Conservation (phyloP, 2,329 filamentous ascomycete species). For the Colletotrichum gigasporum region DNA sequence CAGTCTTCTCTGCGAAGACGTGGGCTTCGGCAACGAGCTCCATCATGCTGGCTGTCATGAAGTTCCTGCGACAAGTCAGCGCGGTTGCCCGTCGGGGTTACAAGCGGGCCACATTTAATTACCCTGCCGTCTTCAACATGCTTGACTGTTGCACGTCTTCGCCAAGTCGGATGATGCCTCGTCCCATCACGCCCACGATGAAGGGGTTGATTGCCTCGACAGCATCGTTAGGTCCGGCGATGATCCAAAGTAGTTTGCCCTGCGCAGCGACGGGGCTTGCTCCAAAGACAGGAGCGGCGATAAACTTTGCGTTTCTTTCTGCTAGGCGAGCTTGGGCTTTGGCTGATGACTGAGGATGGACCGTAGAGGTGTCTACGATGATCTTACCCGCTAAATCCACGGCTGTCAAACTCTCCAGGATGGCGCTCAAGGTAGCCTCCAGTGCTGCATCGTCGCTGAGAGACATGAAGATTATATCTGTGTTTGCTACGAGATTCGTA, state of each 20-base stretch:
- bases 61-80: slow-evolving; percentile 53
- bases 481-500: slow-evolving; percentile 38
- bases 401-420: slow-evolving; percentile 35
- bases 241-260: slow-evolving; percentile 55
- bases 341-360: slow-evolving; percentile 54
- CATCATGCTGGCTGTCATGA: slow-evolving; percentile 59
- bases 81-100: no score
- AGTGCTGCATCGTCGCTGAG: slow-evolving; percentile 55
- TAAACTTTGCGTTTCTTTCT: slow-evolving; percentile 44
- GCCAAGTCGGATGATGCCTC: slow-evolving; percentile 53
- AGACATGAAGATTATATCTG: slow-evolving; percentile 49
- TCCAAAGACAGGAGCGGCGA: slow-evolving; percentile 60
- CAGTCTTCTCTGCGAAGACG: slow-evolving; percentile 56
- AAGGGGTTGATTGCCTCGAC: slow-evolving; percentile 47
- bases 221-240: slow-evolving; percentile 50
- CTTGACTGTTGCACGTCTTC: slow-evolving; percentile 52
- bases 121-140: slow-evolving; percentile 59
- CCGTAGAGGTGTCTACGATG: slow-evolving; percentile 59
- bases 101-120: slow-evolving; percentile 18
- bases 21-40: slow-evolving; percentile 59
- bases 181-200: slow-evolving; percentile 51
- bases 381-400: slow-evolving; percentile 46
- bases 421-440: slow-evolving; percentile 41
- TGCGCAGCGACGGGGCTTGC: slow-evolving; percentile 57
- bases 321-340: slow-evolving; percentile 40